Percentiles rank a stretch among this genome's conserved stretches.
These are phyloP conservation scores for rapeseed (Brassica napus) DNA, from an alignment of 345 rosid genomes.

Conservation along the genomic window DNA sequence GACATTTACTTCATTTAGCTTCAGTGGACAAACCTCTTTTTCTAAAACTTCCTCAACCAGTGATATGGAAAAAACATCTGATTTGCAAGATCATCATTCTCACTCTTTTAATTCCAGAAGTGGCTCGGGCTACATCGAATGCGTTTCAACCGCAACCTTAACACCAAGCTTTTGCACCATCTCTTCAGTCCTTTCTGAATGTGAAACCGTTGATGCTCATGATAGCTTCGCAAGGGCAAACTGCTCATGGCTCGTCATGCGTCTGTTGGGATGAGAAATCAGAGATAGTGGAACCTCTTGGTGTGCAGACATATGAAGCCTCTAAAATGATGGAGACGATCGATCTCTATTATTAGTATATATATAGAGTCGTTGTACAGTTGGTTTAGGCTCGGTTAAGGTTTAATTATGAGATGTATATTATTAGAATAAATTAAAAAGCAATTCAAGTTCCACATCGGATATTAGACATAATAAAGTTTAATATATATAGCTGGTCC, in stretches of 20 bases:
- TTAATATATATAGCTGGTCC: too few species aligned
- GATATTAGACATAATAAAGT: too few species aligned
- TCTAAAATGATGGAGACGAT: constrained; percentile 26
- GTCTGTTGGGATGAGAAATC: constrained; percentile 82
- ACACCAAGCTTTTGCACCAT: constrained; percentile 42
- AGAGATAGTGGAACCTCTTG: constrained; percentile 56
- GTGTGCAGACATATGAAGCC: constrained; percentile 41
- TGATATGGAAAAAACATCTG: constrained; percentile 55
- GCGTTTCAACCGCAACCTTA: neutral
- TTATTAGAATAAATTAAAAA: too few species aligned
- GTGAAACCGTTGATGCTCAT: constrained; percentile 22
- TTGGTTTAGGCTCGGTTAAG: too few species aligned
- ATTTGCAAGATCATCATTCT: constrained; percentile 50
- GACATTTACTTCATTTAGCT: constrained; percentile 52
- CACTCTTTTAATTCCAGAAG: constrained; percentile 60
- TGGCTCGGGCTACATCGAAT: constrained; percentile 32
- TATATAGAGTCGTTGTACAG: too few species aligned
- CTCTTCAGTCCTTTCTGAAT: constrained; percentile 49
- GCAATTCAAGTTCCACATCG: too few species aligned
- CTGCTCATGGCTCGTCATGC: constrained; percentile 48
- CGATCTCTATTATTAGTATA: too few species aligned
- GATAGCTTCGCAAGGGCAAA: constrained; percentile 30
- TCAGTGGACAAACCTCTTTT: constrained; percentile 42
- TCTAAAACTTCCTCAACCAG: constrained; percentile 42
- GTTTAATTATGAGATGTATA: too few species aligned